A percentile compares a stretch with the other conserved stretches of the same genome.
phyloP scores from a whole-genome alignment of 2,329 filamentous ascomycete genomes.

The Botryosphaeria dothidea region DNA sequence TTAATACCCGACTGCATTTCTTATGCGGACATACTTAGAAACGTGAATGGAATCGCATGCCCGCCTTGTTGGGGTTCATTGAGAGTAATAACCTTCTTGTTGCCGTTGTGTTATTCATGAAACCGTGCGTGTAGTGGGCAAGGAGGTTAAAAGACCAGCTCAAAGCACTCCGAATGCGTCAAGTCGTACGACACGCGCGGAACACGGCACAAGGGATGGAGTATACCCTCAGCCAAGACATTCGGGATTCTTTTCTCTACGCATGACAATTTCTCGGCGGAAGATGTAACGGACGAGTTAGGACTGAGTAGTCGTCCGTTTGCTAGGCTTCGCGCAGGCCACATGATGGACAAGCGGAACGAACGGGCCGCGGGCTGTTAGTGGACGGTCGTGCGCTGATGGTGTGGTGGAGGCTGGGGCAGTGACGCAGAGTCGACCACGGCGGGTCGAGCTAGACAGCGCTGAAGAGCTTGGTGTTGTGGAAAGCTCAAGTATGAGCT shows the following conservation, averaged over 20 bases:
- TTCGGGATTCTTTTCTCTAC: not conserved
- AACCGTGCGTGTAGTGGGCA: not conserved
- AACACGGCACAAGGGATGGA: not conserved
- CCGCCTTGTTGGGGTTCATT: not conserved
- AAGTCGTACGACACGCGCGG: not conserved
- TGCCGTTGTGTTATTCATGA: not conserved
- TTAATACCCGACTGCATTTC: no score
- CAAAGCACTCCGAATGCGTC: not conserved
- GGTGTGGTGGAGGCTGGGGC: not conserved
- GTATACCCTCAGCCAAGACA: not conserved
- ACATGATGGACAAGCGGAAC: not conserved
- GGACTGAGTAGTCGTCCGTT: not conserved
- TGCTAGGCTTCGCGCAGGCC: not conserved
- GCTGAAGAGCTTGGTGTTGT: not conserved
- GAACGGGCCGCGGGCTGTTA: not conserved
- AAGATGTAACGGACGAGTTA: not conserved
- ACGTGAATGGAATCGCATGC: not conserved
- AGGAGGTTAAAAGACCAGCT: not conserved
- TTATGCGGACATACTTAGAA: not conserved
- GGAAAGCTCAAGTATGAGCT: not conserved
- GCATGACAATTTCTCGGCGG: not conserved
- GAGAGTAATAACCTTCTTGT: not conserved
- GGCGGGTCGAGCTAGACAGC: not conserved
- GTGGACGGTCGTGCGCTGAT: not conserved
- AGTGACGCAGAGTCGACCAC: not conserved